phyloP scores from a whole-genome alignment of 179 eudicot species.

The Spinacia oleracea region DNA sequence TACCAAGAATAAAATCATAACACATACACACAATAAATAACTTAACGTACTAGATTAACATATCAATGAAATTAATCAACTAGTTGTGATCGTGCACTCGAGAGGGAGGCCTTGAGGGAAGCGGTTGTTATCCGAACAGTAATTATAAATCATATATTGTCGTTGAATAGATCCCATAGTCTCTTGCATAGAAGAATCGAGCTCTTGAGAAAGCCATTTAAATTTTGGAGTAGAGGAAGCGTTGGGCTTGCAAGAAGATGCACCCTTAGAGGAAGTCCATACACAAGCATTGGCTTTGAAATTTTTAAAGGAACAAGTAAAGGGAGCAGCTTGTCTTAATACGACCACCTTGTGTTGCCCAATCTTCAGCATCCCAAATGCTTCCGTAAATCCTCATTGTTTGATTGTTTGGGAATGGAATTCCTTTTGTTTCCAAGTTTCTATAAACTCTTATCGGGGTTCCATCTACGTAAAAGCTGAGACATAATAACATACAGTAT shows the following conservation, averaged over 20 bases:
- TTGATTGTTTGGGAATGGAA: conserved; percentile 29
- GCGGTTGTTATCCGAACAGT: conserved; percentile 25
- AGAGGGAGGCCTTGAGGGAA: conserved; percentile 31
- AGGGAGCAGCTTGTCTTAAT: conserved; percentile 32
- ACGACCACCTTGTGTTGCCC: conserved; percentile 39
- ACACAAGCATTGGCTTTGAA: conserved; percentile 29
- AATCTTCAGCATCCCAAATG: conserved; percentile 35
- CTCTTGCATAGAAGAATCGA: conserved; percentile 19
- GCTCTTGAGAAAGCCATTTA: conserved; percentile 28
- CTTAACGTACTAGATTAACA: not conserved
- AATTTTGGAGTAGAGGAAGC: conserved; percentile 17
- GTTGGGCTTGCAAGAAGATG: conserved; percentile 28
- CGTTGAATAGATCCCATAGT: conserved; percentile 15
- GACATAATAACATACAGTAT: not conserved
- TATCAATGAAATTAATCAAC: not conserved
- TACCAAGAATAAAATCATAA: not conserved
- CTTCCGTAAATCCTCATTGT: conserved; percentile 33
- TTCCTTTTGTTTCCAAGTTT: conserved; percentile 31
- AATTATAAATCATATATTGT: conserved; percentile 29
- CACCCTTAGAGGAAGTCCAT: conserved; percentile 25
- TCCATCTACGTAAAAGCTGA: conserved; percentile 28
- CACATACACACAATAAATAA: too few species aligned
- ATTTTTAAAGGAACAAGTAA: conserved; percentile 24
- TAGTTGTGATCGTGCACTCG: conserved; percentile 16
- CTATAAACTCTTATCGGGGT: conserved; percentile 25